Base-by-base conservation (phyloP, 352 stramenopile genomes). In the Globisporangium camurandrum region DNA sequence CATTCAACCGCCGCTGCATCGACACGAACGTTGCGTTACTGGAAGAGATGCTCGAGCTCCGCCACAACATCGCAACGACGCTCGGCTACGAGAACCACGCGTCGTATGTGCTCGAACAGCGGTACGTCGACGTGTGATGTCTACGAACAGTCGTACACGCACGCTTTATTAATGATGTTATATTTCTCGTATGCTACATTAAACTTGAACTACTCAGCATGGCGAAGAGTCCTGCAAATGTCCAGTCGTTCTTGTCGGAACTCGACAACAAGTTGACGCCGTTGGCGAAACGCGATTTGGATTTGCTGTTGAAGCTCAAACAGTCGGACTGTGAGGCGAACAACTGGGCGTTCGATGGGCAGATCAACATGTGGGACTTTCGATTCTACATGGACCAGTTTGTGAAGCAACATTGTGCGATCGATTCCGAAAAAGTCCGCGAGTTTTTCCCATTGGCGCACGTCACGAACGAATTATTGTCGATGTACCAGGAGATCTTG, bases 291-390 rank as follows among this genome's bases (percentile, higher is more conserved):
- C 83, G 83, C 49, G 77, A 93, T 50, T 38, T 89, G 14, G 64
- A 88, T 45, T 45, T 69, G 49, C 66, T 93, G 30, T 52, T 86
- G 44, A 80, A 81, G 67, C 66, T 90, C 19, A 90, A 90, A 59
- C 61, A 85, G 62, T 55, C 62, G 5, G 73, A 88, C 51, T 81
- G 67, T 49, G 64, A 83, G 41, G 50, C 50, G 19, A 69, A 82
- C 26, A 64, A 47, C 2, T 69, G 66, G 65, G 70, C 81, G 47
- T 88, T 87, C 51, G 82, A 93, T 54, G 83, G 79, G 42, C 86
- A 90, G 56, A 67, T 96, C 61, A 89, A 95, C 66, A 90, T 93
- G 62, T 95, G 83, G 80, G 87, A 96, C 66, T 89, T 88, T 45
- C 70, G 69, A 19, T 96, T 91, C 67, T 96, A 96, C 69, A 86